Evolutionary conservation across 129 eudicot genomes (phyloP), one percentile per base, ranked within the genome.

Genomic region (Helichrysum umbraculigerum): DNA sequence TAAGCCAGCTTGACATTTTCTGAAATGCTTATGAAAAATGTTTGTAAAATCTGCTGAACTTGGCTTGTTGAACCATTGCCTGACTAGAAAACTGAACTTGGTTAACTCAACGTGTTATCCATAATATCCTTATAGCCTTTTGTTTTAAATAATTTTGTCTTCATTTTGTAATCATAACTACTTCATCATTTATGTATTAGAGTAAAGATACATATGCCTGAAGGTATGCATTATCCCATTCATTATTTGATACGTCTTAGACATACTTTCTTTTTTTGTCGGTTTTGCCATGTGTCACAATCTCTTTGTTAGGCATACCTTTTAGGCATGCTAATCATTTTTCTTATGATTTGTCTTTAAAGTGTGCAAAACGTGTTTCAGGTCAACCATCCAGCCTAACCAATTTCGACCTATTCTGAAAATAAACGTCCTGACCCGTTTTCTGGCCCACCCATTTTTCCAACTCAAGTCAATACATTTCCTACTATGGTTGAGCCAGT

Each of bases 81-180:
- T 28, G 68, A 44, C 69, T 33, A 64, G 11, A 57, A 58, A 72
- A 65, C 64, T 14, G 8, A 25, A 32, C 9, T 11, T 33, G 52
- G 35, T 47, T 35, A 75, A 44, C 33, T 28, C 21, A n/a, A 33
- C 7, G 32, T 29, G 52, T 47, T 51, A 14, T 52, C 34, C 63
- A 12, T 76, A 20, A 7, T 66, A 51, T 66, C 66, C 56, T 51
- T 76, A 22, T 47, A 35, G 51, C 52, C 66, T 19, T 21, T 21
- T 21, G 10, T 5, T 21, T 59, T 59, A 15, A 59, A 59, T 22
- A 19, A 21, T 21, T 12, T 2, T 59, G 10, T 59, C 15, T 21
- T 20, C 12, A 15, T 39, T 39, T 39, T 39, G 47, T 39, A 39
- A 39, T 9, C 12, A 39, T 39, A 39, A 39, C 47, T 39, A 0